phyloP scores from a whole-genome alignment of 345 rosid genomes.

The Eucalyptus microcorys region DNA sequence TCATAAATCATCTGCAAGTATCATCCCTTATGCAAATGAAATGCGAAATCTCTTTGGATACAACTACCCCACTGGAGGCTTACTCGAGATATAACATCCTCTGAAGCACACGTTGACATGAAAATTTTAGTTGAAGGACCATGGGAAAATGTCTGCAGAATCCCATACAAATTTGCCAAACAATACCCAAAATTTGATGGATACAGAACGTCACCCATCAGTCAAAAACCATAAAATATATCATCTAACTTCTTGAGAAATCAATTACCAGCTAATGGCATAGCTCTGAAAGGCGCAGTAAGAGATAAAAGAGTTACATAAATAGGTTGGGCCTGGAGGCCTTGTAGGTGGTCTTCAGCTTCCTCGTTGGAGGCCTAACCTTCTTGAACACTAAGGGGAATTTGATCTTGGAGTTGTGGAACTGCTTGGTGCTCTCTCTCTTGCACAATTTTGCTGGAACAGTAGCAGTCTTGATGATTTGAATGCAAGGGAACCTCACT shows the following conservation, averaged over 20 bases:
- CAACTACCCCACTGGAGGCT: neutral
- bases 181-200: neutral
- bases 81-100: neutral
- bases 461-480: slow-evolving; percentile 24
- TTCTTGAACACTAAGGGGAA: slow-evolving; percentile 23
- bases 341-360: slow-evolving; percentile 31
- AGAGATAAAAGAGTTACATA: neutral
- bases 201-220: neutral
- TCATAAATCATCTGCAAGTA: neutral
- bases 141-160: neutral
- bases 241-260: neutral
- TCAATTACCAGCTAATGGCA: neutral
- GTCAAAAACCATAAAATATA: neutral
- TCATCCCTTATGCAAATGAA: neutral
- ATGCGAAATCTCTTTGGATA: neutral
- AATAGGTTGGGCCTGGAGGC: slow-evolving; percentile 30
- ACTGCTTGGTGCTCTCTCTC: slow-evolving; percentile 31
- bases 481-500: slow-evolving; percentile 25
- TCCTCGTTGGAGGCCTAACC: slow-evolving; percentile 31
- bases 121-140: neutral
- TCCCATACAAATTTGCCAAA: neutral
- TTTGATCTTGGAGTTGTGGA: slow-evolving; percentile 27
- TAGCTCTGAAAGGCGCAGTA: neutral
- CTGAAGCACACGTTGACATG: neutral
- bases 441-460: slow-evolving; percentile 29